phyloP scores from a whole-genome alignment of 306 rosid species.

The Cucumis sativus region Cucumber_9930_V3 NC_026656.2:12904501-12905000 shows the following conservation, averaged over 20 bases:
- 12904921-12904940: slow-evolving; percentile 43
- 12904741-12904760: not conserved
- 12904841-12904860: slow-evolving; percentile 28
- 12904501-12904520: not conserved
- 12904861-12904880: slow-evolving; percentile 11
- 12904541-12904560: not conserved
- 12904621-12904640: not conserved
- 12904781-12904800: not conserved
- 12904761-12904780: not conserved
- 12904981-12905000: too few species aligned
- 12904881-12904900: slow-evolving; percentile 27
- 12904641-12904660: not conserved
- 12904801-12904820: not conserved
- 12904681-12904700: not conserved
- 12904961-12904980: slow-evolving; percentile 6
- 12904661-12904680: not conserved
- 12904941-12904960: slow-evolving; percentile 1
- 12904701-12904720: not conserved
- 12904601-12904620: not conserved
- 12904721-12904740: not conserved
- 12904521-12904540: not conserved
- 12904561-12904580: not conserved
- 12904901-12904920: slow-evolving; percentile 36
- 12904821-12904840: slow-evolving; percentile 16
- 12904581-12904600: not conserved